These are phyloP conservation scores for Ceratocystiopsis sp. DNA, from an alignment of 2,329 filamentous ascomycete species.

Conservation along the genomic window DNA sequence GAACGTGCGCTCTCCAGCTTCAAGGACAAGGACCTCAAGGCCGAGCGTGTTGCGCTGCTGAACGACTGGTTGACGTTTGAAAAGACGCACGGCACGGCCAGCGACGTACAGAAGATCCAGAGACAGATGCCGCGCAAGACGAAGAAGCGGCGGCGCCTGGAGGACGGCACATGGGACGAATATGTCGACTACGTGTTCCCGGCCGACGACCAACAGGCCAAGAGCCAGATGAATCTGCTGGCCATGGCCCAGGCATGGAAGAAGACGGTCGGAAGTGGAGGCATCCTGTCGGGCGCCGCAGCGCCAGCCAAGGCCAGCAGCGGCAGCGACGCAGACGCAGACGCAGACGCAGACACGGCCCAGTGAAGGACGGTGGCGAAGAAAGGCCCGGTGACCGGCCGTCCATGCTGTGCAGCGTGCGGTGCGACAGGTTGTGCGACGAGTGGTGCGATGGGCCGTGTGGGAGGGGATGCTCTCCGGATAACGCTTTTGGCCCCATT, in stretches of 20 bases:
- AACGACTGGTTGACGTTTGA: constrained; percentile 91
- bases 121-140: constrained; percentile 86
- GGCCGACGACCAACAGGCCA: constrained; percentile 74
- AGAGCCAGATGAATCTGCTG: constrained; percentile 68
- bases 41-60: constrained; percentile 83
- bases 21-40: constrained; percentile 79
- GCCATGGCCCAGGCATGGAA: constrained; percentile 84
- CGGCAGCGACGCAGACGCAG: too few species aligned
- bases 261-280: constrained; percentile 25
- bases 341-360: too few species aligned
- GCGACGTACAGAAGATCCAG: constrained; percentile 68
- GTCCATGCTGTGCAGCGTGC: too few species aligned
- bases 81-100: constrained; percentile 57
- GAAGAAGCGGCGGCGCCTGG: constrained; percentile 81
- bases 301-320: too few species aligned
- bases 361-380: too few species aligned
- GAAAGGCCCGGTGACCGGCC: too few species aligned
- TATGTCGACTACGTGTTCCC: constrained; percentile 97
- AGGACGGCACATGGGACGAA: constrained; percentile 89
- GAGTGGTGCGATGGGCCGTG: too few species aligned
- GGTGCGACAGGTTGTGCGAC: too few species aligned
- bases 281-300: neutral
- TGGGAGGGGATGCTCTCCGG: too few species aligned
- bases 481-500: too few species aligned
- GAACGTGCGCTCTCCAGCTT: constrained; percentile 70